Percentiles rank a stretch among this genome's conserved stretches.
These are phyloP conservation scores for Tolypocladium pustulatum DNA, from an alignment of 2,329 filamentous ascomycete species.

Conservation along the genomic window DNA sequence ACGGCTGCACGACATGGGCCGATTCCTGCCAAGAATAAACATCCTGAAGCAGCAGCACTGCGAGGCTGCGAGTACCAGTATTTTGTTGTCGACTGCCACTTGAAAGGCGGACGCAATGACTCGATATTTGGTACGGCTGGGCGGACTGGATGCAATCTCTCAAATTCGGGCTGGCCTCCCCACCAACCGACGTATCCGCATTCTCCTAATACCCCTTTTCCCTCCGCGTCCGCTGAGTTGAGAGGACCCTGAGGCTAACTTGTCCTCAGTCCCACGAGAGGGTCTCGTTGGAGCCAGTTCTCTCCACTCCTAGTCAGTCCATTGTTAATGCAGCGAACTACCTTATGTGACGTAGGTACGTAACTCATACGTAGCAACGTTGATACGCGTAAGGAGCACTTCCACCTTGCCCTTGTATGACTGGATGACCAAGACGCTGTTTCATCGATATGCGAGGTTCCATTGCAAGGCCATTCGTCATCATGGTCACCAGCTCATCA, in stretches of 20 bases:
- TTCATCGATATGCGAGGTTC: not conserved
- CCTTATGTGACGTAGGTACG: not conserved
- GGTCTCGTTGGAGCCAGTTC: not conserved
- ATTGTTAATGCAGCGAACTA: not conserved
- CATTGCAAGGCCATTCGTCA: not conserved
- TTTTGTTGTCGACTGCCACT: not conserved
- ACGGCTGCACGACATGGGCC: not conserved
- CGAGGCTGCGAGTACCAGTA: too few species aligned
- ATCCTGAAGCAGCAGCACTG: too few species aligned
- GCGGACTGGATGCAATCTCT: not conserved
- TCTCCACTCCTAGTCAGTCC: not conserved
- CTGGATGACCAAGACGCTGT: not conserved
- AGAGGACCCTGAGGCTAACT: not conserved
- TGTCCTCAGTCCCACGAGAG: not conserved
- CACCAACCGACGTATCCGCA: not conserved
- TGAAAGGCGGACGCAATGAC: not conserved
- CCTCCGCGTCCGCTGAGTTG: not conserved
- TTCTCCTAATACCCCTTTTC: not conserved
- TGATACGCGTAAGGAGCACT: not conserved
- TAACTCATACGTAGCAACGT: not conserved
- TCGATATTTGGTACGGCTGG: not conserved
- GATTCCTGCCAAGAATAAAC: not conserved
- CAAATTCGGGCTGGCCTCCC: not conserved
- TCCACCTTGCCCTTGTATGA: not conserved
- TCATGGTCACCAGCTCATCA: not conserved